These are phyloP conservation scores for Falciphora oryzae DNA, from an alignment of 2,329 filamentous ascomycete genomes.

Conservation along the genomic window DNA sequence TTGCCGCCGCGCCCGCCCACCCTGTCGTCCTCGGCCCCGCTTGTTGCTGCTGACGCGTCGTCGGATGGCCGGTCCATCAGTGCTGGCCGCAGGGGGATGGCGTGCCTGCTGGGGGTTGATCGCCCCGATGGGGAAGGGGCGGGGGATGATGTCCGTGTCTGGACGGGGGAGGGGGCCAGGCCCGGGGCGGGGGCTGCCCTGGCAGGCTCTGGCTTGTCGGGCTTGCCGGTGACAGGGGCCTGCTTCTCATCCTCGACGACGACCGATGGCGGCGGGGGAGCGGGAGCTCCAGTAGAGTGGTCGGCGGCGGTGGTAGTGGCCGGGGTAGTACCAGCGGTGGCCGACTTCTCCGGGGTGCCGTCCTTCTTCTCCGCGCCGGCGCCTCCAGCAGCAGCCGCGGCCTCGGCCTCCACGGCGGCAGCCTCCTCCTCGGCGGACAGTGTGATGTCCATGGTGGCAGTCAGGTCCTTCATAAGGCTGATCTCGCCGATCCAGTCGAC, in stretches of 20 bases:
- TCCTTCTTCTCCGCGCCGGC: background rate
- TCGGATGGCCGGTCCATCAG: conserved; percentile 80
- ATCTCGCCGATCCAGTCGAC: conserved; percentile 97
- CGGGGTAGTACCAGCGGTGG: conserved; percentile 24
- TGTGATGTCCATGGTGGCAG: conserved; percentile 96
- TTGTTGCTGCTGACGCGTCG: conserved; percentile 61
- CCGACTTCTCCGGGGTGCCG: background rate
- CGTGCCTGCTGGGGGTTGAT: conserved; percentile 32
- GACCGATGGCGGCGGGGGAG: conserved; percentile 28
- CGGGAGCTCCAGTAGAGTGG: conserved; percentile 22
- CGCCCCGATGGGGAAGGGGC: conserved; percentile 30
- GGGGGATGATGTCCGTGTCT: conserved; percentile 37
- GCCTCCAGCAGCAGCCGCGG: conserved; percentile 5
- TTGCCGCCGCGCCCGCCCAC: conserved; percentile 60
- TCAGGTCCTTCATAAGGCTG: conserved; percentile 96
- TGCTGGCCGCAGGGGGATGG: conserved; percentile 73
- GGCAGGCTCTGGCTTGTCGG: conserved; percentile 14
- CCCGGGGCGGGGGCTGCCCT: conserved; percentile 25
- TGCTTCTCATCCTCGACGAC: conserved; percentile 33
- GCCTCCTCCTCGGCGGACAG: conserved; percentile 64
- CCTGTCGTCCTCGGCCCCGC: conserved; percentile 62
- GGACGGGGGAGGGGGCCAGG: conserved; percentile 33
- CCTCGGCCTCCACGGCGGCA: conserved; percentile 37
- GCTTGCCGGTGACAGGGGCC: conserved; percentile 10
- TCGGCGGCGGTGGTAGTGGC: conserved; percentile 31